phyloP scores from a whole-genome alignment of 2,329 filamentous ascomycete species.

The Hymenoscyphus albidus region DNA sequence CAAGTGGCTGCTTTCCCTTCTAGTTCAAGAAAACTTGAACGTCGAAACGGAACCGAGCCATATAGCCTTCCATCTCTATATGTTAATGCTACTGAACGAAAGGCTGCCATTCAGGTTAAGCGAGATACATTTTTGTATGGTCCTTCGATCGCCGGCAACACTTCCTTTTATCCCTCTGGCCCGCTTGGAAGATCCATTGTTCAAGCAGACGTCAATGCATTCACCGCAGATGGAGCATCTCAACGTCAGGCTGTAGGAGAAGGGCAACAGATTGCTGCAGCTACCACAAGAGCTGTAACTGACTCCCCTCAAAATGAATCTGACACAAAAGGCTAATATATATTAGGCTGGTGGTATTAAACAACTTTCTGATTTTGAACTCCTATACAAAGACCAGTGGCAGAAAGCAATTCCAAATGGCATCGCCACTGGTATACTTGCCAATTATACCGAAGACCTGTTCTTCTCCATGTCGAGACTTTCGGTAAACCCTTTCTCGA shows the following conservation, averaged over 20 bases:
- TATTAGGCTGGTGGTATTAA: constrained; percentile 32
- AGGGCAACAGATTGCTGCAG: not conserved
- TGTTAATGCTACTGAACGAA: not conserved
- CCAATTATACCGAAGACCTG: constrained; percentile 45
- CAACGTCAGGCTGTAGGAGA: not conserved
- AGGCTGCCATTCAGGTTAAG: constrained; percentile 4
- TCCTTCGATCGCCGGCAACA: constrained; percentile 9
- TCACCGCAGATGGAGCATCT: not conserved
- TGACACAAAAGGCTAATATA: not conserved
- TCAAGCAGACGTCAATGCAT: constrained; percentile 3
- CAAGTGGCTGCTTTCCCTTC: constrained; percentile 1
- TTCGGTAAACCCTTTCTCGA: constrained; percentile 40
- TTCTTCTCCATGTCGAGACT: constrained; percentile 47
- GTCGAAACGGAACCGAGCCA: not conserved
- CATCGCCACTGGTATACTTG: constrained; percentile 36
- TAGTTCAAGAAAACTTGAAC: not conserved
- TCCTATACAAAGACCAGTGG: constrained; percentile 43
- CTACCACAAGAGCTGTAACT: constrained; percentile 6
- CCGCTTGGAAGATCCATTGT: constrained; percentile 8
- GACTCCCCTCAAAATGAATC: not conserved
- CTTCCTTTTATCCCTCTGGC: constrained; percentile 13
- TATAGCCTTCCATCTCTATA: not conserved
- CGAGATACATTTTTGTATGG: constrained; percentile 10
- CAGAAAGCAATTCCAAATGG: constrained; percentile 37
- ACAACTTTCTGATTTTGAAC: constrained; percentile 38